Conservation (phyloP, 345 rosid species). For the Linum trigynum region DNA sequence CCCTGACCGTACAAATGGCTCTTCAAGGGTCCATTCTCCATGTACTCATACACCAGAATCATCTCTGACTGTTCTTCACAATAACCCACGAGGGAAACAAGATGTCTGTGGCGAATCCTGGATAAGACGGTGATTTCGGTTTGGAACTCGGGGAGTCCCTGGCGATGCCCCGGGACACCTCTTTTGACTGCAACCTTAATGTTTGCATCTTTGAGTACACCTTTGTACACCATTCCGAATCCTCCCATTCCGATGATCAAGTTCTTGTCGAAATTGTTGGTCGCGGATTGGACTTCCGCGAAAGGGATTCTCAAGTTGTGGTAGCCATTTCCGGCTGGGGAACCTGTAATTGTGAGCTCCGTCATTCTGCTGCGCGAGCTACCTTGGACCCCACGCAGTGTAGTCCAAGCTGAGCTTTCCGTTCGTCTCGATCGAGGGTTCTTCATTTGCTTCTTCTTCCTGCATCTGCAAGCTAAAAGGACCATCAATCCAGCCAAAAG, state of each 20-base stretch:
- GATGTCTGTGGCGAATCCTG: constrained; percentile 84
- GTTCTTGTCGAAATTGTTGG: constrained; percentile 65
- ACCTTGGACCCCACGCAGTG: constrained; percentile 60
- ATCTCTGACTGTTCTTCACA: constrained; percentile 94
- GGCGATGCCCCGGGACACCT: constrained; percentile 86
- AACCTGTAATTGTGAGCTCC: constrained; percentile 49
- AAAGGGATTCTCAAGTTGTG: constrained; percentile 61
- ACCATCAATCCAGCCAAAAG: constrained; percentile 24
- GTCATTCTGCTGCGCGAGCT: constrained; percentile 66
- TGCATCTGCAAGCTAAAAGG: constrained; percentile 33
- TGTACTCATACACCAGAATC: constrained; percentile 87
- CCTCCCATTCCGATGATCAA: constrained; percentile 81
- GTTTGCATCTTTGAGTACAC: constrained; percentile 49
- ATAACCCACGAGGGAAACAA: constrained; percentile 82
- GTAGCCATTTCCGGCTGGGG: constrained; percentile 52
- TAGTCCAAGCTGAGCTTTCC: constrained; percentile 79
- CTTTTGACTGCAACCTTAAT: constrained; percentile 84
- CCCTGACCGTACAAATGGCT: constrained; percentile 64
- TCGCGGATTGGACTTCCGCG: constrained; percentile 56
- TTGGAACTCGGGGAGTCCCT: constrained; percentile 93
- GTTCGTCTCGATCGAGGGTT: constrained; percentile 31
- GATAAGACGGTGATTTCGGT: constrained; percentile 74
- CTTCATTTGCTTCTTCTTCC: constrained; percentile 30
- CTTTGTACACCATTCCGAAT: constrained; percentile 91
- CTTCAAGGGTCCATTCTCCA: constrained; percentile 91